phyloP scores from a whole-genome alignment of 371 early-diverging fungal species.

The Zancudomyces culisetae region DNA sequence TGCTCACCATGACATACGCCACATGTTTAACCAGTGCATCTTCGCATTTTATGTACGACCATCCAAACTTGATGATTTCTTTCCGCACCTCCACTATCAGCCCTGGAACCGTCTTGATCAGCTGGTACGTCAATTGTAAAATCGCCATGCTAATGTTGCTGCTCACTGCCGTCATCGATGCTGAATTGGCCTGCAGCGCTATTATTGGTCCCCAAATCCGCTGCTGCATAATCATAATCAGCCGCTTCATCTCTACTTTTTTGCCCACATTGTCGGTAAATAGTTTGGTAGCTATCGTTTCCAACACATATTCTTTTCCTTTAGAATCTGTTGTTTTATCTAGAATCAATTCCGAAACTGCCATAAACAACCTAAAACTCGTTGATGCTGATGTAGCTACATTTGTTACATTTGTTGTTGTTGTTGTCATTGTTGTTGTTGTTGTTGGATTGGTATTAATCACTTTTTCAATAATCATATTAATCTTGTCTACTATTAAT shows the following conservation, averaged over 20 bases:
- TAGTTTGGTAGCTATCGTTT: background rate
- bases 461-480: background rate
- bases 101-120: conserved; percentile 63
- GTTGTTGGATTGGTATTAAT: too few species aligned
- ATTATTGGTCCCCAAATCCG: conserved; percentile 26
- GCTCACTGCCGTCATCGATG: too few species aligned
- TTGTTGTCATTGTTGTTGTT: too few species aligned
- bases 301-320: background rate
- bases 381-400: background rate
- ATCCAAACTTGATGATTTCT: conserved; percentile 87
- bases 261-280: background rate
- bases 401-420: too few species aligned
- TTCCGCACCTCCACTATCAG: conserved; percentile 64
- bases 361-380: background rate
- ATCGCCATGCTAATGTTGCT: too few species aligned
- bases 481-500: background rate
- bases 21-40: conserved; percentile 88
- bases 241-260: background rate
- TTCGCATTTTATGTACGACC: conserved; percentile 73
- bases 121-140: conserved; percentile 61
- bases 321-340: background rate
- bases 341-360: background rate
- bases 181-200: conserved; percentile 48
- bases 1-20: conserved; percentile 76
- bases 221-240: conserved; percentile 20